Percentiles rank a stretch among this genome's conserved stretches.
Evolutionary conservation across 495 filamentous ascomycete genomes (phyloP).

Genomic region (Neurospora sp.): DNA sequence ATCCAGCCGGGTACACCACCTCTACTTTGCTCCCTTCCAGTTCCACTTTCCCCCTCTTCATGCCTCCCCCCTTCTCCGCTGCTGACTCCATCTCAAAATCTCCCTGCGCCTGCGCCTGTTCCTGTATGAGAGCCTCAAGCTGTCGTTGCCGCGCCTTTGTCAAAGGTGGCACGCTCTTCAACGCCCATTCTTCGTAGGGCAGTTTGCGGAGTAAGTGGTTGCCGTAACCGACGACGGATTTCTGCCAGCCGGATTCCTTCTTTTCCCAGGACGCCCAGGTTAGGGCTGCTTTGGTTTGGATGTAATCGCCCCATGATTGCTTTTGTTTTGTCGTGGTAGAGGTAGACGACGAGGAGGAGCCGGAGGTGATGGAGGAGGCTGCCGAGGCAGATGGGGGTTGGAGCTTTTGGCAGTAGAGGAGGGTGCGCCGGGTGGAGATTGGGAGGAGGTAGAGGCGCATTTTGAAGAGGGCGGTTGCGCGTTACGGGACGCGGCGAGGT

Average conservation of each 20-base stretch:
- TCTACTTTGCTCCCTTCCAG: constrained; percentile 49
- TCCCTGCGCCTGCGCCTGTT: not conserved
- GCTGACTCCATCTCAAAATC: not conserved
- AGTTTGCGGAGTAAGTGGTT: constrained; percentile 78
- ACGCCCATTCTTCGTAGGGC: constrained; percentile 91
- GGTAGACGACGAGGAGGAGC: constrained; percentile 84
- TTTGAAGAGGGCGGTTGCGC: constrained; percentile 8
- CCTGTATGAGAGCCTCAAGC: not conserved
- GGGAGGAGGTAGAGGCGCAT: constrained; percentile 97
- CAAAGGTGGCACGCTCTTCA: constrained; percentile 87
- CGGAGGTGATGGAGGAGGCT: constrained; percentile 23
- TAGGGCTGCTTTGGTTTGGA: constrained; percentile 55
- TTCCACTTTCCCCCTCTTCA: constrained; percentile 28
- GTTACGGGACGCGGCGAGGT: not conserved
- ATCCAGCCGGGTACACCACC: constrained; percentile 62
- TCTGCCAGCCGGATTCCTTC: constrained; percentile 77
- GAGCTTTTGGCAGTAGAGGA: constrained; percentile 84
- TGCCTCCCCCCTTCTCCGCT: constrained; percentile 42
- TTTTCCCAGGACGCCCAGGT: constrained; percentile 85
- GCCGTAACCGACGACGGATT: constrained; percentile 70
- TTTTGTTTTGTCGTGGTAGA: constrained; percentile 46
- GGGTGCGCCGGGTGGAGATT: constrained; percentile 79
- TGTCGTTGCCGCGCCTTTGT: constrained; percentile 21
- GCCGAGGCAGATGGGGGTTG: constrained; percentile 25
- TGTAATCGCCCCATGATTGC: constrained; percentile 48